Percentiles rank a stretch among this genome's conserved stretches.
Evolutionary conservation across 75 land plant species (phyloP).

Genomic region (Sequoiadendron giganteum): DNA sequence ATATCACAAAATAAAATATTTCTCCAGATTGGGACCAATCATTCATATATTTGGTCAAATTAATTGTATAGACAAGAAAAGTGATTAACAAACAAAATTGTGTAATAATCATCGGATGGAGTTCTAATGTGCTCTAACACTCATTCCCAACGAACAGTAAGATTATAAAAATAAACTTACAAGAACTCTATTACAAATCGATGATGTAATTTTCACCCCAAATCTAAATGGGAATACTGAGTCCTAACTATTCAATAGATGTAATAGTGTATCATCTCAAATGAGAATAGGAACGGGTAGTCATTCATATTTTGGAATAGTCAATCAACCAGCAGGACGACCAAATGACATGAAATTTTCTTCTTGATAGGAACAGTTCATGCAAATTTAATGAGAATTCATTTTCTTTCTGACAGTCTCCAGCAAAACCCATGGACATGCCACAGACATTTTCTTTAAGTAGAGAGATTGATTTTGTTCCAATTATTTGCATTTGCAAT

Average conservation of each 20-base stretch:
- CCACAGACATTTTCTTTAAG: neutral
- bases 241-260: neutral
- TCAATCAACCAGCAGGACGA: neutral
- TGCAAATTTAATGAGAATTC: neutral
- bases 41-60: neutral
- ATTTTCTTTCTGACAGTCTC: neutral
- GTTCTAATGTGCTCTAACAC: neutral
- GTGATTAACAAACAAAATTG: neutral
- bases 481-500: neutral
- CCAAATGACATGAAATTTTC: neutral
- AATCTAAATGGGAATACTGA: neutral
- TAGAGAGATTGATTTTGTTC: neutral
- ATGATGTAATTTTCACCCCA: neutral
- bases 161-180: neutral
- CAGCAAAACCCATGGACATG: neutral
- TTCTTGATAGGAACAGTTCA: neutral
- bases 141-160: neutral
- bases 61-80: neutral
- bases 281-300: neutral
- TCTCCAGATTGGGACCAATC: neutral
- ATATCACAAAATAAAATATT: slow-evolving; percentile 4
- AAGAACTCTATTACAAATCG: neutral
- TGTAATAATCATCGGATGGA: neutral
- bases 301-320: neutral
- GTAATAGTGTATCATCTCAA: neutral